Percentiles rank a stretch among this genome's conserved stretches.
These are phyloP conservation scores for Albatrellus sp. DNA, from an alignment of 1,284 basidiomycete genomes.

Conservation along the genomic window DNA sequence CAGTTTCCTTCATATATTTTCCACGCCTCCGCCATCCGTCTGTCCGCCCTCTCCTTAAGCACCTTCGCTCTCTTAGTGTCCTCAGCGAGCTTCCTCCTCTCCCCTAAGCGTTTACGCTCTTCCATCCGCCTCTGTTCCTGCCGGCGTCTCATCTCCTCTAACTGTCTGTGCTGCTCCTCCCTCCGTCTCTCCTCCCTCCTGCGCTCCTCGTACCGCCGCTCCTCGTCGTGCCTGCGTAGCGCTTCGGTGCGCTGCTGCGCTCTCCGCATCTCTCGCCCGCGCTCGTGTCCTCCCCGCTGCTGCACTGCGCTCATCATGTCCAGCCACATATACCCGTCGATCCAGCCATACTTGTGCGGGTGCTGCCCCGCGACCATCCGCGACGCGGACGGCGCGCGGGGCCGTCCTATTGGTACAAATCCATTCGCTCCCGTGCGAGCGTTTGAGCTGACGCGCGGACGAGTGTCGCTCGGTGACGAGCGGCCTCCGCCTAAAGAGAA, in stretches of 20 bases:
- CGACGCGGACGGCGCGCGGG: not conserved
- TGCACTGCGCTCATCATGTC: not conserved
- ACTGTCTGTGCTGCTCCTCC: constrained; percentile 13
- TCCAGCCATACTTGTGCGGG: not conserved
- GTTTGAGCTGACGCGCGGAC: no score
- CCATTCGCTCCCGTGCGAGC: no score
- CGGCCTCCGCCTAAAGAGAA: no score
- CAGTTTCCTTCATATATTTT: constrained; percentile 48
- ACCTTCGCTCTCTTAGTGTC: constrained; percentile 20
- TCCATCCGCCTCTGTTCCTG: constrained; percentile 14
- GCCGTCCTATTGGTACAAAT: no score
- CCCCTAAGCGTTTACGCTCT: constrained; percentile 25
- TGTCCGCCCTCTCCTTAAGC: constrained; percentile 22
- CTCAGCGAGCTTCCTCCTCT: constrained; percentile 15
- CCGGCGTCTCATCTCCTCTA: constrained; percentile 17
- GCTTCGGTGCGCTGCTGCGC: constrained; percentile 21
- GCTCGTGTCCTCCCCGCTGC: not conserved
- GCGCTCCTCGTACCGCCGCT: constrained; percentile 20
- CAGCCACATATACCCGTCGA: no score
- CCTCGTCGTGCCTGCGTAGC: constrained; percentile 34
- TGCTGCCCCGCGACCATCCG: not conserved
- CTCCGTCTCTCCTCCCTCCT: constrained; percentile 16
- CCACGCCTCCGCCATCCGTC: constrained; percentile 36
- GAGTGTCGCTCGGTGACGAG: no score
- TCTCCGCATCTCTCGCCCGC: not conserved